Percentiles rank a stretch among this genome's conserved stretches.
phyloP scores from a whole-genome alignment of 1,139 yeast genomes.

The Hyphopichia khmerensis region DNA sequence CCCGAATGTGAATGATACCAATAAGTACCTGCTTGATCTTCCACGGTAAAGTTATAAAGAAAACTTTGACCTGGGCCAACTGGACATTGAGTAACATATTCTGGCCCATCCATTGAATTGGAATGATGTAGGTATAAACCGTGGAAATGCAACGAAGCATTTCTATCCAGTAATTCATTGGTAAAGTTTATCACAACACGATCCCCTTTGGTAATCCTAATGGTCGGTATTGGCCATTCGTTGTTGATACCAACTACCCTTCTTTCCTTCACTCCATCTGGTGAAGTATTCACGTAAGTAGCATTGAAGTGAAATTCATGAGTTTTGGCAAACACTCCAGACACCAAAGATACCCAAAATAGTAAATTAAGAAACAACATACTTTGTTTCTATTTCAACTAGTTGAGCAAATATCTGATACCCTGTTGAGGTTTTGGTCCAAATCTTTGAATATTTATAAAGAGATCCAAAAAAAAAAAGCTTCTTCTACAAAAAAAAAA shows the following conservation, averaged over 20 bases:
- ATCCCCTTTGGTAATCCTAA: conserved; percentile 74
- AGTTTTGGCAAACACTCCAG: conserved; percentile 44
- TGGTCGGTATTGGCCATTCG: conserved; percentile 81
- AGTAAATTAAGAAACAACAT: conserved; percentile 1
- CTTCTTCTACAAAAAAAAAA: too few relatives aligned
- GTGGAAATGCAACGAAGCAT: conserved; percentile 86
- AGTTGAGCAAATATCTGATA: not conserved
- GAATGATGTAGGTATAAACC: conserved; percentile 82
- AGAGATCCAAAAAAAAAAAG: not conserved
- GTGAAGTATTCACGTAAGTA: conserved; percentile 68
- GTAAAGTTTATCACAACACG: conserved; percentile 64
- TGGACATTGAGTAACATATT: conserved; percentile 84
- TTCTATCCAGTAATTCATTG: conserved; percentile 64
- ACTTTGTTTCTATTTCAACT: not conserved
- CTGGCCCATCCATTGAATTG: conserved; percentile 84
- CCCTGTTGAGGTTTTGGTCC: not conserved
- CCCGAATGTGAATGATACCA: conserved; percentile 95
- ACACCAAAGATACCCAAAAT: not conserved
- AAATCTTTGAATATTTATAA: not conserved
- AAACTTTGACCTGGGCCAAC: conserved; percentile 71
- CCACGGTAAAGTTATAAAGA: conserved; percentile 77
- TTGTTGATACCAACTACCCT: conserved; percentile 78
- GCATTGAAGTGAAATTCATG: conserved; percentile 73
- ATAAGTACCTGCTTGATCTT: conserved; percentile 79
- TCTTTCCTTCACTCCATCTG: conserved; percentile 70